Percentiles rank a stretch among this genome's conserved stretches.
These are phyloP conservation scores for Macrotyloma uniflorum DNA, from an alignment of 306 rosid genomes.

Conservation along the genomic window DNA sequence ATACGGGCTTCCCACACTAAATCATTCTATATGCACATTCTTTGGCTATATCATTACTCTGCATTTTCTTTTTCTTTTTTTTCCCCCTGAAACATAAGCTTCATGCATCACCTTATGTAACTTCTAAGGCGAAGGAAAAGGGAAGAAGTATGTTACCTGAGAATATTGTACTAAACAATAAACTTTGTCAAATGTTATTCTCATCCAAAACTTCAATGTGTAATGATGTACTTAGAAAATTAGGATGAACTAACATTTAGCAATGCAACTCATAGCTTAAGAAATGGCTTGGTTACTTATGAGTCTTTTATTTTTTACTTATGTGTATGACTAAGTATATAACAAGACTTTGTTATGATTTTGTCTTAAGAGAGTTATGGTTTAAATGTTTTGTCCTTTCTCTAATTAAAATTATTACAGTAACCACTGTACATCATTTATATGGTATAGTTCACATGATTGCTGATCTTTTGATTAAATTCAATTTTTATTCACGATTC, in stretches of 20 bases:
- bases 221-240: no score
- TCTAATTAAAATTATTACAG: neutral
- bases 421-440: neutral
- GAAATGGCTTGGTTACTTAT: neutral
- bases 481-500: neutral
- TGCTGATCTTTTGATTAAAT: neutral
- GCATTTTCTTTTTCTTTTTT: no score
- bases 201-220: no score
- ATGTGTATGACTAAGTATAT: neutral
- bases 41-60: neutral
- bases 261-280: neutral
- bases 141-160: no score
- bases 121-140: no score
- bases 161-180: no score
- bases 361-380: neutral
- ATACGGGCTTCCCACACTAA: neutral
- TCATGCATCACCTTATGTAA: no score
- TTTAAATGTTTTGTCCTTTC: neutral
- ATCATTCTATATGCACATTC: neutral
- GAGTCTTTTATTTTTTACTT: neutral
- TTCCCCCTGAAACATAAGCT: no score
- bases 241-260: neutral
- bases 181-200: no score
- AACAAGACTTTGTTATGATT: neutral
- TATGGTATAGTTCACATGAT: neutral